Evolutionary conservation across 23 red algal species (phyloP).

Genomic region (Gracilaria caudata): DNA sequence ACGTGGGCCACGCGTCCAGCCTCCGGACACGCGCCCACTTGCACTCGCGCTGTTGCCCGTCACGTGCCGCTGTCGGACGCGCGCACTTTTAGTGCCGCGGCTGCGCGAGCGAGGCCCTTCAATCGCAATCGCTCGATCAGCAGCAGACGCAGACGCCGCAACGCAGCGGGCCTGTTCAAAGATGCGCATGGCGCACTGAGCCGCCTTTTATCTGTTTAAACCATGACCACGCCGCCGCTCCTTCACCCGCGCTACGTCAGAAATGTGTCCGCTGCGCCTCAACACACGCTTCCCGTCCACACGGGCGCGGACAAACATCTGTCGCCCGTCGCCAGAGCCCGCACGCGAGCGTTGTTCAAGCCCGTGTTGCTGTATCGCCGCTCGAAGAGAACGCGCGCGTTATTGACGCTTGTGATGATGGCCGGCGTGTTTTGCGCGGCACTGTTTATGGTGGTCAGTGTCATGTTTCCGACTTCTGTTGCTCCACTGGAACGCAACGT

Average conservation of each 20-base stretch:
- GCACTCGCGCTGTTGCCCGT: neutral
- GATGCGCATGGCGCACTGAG: too few relatives aligned
- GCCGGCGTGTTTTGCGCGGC: neutral
- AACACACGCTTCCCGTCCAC: neutral
- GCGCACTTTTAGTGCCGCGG: neutral
- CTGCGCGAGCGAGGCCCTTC: neutral
- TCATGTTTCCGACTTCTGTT: neutral
- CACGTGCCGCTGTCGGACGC: neutral
- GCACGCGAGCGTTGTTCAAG: neutral
- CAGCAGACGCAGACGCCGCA: too few relatives aligned
- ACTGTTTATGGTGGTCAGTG: neutral
- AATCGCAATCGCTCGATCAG: too few relatives aligned
- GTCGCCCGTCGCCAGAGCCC: neutral
- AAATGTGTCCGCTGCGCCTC: neutral
- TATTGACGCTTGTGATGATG: neutral
- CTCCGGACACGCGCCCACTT: neutral
- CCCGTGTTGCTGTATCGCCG: slow-evolving; percentile 18
- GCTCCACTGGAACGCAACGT: neutral
- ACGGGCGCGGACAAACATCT: neutral
- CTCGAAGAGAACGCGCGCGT: slow-evolving; percentile 15
- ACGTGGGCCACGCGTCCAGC: neutral
- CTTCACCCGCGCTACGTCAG: neutral
- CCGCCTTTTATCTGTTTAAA: neutral
- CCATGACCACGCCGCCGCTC: neutral
- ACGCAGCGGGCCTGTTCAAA: too few relatives aligned